Base-by-base conservation (phyloP, 345 rosid genomes). In the Camelina neglecta region DNA sequence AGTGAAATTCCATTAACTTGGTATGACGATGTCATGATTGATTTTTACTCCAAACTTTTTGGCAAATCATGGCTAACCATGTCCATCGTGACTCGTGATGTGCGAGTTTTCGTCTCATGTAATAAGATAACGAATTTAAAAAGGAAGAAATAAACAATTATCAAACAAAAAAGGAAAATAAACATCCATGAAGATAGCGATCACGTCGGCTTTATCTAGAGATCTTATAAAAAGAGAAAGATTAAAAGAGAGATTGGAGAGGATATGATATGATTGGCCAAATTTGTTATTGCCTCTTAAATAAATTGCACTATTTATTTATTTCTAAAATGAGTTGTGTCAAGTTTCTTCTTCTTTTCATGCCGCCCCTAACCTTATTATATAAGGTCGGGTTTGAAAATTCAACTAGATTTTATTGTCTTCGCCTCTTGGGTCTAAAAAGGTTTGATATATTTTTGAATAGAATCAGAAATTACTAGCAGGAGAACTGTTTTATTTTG, bases 11-110 rank as follows among this genome's bases (percentile, higher is more conserved):
- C 78, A 69, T 55, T 62, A 63, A 39, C n/a, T 57, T 56, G 41
- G 36, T 39, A 16, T 21, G 35, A 69, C 13, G 66, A 70, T 54
- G 53, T 50, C 69, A 72, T 72, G 54, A n/a, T 62, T 72, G 36
- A 2, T 60, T 18, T 58, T 48, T 29, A 65, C 72, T 77, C 69
- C 69, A 65, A 77, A 31, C 44, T 65, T 77, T 77, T 72, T 38
- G 81, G 76, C 76, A 77, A 38, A 71, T 71, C 76, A 65, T 77
- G 81, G 72, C 67, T 61, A 45, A 71, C 45, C 54, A 56, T 77
- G 58, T 55, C 38, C 60, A 71, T 76, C 51, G 70, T 75, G 75
- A 69, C 20, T 76, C 51, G 70, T 75, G 75, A 69, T 26, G 75
- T 69, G 12, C 15, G 49, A 61, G 60, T 70, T 61, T 61, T 29